phyloP scores from a whole-genome alignment of 495 filamentous ascomycete species.

The Xeromyces bisporus region DNA sequence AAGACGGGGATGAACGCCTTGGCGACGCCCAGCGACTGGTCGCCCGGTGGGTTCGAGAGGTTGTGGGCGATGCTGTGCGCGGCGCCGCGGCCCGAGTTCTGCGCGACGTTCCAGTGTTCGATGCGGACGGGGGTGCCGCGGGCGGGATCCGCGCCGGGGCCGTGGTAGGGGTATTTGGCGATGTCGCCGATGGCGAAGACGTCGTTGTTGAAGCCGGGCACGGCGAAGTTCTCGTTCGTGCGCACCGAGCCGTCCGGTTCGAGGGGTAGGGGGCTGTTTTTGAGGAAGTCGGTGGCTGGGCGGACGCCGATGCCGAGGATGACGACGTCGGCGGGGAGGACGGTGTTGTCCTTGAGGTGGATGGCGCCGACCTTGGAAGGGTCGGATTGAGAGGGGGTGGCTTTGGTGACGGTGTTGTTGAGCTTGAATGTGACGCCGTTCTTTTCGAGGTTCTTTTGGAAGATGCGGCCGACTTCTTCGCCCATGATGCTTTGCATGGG shows the following conservation, averaged over 20 bases:
- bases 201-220: constrained; percentile 47
- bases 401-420: constrained; percentile 62
- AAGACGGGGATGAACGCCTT: constrained; percentile 83
- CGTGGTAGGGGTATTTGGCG: constrained; percentile 85
- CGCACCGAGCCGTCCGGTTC: constrained; percentile 66
- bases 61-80: constrained; percentile 54
- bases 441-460: constrained; percentile 60
- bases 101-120: constrained; percentile 97
- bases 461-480: constrained; percentile 58
- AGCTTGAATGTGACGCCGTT: constrained; percentile 80
- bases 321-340: constrained; percentile 73
- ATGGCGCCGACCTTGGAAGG: constrained; percentile 60
- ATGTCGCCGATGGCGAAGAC: constrained; percentile 96
- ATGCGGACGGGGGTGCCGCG: constrained; percentile 45
- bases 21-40: constrained; percentile 31
- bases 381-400: constrained; percentile 46
- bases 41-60: constrained; percentile 3
- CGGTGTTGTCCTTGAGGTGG: constrained; percentile 70
- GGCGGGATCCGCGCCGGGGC: constrained; percentile 48
- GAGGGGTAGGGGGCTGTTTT: constrained; percentile 55
- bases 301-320: constrained; percentile 79
- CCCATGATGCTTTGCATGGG: constrained; percentile 86
- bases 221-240: constrained; percentile 60
- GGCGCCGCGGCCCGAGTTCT: constrained; percentile 69
- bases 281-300: constrained; percentile 76